Percentiles rank a stretch among this genome's conserved stretches.
Conservation (phyloP, 495 filamentous ascomycete genomes). For the Parathielavia hyrcaniae region DNA sequence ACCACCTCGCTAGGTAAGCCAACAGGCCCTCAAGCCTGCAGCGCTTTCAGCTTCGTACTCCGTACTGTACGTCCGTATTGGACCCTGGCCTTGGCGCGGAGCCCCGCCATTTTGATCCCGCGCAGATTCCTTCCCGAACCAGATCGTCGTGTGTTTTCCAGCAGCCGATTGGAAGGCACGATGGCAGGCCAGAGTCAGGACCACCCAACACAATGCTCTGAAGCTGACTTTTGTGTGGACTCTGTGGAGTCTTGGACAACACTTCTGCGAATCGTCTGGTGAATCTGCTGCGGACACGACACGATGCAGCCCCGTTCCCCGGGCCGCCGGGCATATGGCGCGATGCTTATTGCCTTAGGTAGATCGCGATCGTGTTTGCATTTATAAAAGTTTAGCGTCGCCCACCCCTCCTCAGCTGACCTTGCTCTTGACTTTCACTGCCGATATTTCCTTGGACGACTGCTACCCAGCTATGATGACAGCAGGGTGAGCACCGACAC, state of each 20-base stretch:
- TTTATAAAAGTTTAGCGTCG: background rate
- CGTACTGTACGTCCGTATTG: too few relatives aligned
- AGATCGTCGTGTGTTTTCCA: background rate
- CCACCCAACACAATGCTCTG: background rate
- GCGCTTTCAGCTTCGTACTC: constrained; percentile 9
- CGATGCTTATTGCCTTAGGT: background rate
- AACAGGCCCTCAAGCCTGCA: constrained; percentile 1
- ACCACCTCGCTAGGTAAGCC: background rate
- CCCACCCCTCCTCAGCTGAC: background rate
- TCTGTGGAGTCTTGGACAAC: constrained; percentile 1
- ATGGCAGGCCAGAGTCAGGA: too few relatives aligned
- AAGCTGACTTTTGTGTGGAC: background rate
- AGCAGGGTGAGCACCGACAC: background rate
- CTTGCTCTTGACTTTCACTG: background rate
- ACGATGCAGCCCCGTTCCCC: background rate
- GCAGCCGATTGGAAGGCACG: constrained; percentile 3
- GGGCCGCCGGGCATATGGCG: background rate
- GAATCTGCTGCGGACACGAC: background rate
- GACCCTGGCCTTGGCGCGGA: too few relatives aligned
- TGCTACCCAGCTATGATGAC: background rate
- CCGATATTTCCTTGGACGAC: background rate
- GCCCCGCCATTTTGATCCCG: constrained; percentile 4
- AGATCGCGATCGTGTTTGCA: background rate
- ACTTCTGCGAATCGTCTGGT: background rate
- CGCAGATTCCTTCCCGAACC: background rate